Conservation (phyloP, 768 basidiomycete genomes). For the Suillus luteus region DNA sequence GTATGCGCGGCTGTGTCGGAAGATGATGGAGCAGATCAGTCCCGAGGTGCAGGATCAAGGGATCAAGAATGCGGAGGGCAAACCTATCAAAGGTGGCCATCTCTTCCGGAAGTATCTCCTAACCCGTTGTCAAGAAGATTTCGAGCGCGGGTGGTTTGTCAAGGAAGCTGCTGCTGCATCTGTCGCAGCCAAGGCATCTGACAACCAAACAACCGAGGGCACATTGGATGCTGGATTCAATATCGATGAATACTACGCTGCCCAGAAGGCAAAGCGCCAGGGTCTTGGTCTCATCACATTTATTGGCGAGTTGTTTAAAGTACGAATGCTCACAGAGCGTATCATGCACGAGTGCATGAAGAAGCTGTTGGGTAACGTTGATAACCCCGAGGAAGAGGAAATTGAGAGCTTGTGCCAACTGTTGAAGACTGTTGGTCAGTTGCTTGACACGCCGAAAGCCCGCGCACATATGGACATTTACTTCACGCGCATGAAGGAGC, state of each 20-base stretch:
- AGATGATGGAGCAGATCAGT: conserved; percentile 94
- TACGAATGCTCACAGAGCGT: conserved; percentile 97
- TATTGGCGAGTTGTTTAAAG: conserved; percentile 97
- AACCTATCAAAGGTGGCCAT: conserved; percentile 89
- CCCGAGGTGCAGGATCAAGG: conserved; percentile 86
- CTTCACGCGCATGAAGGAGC: conserved; percentile 86
- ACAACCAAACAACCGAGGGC: conserved; percentile 75
- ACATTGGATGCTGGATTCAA: conserved; percentile 70
- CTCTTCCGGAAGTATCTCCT: conserved; percentile 97
- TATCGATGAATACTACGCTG: conserved; percentile 95
- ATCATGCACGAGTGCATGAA: conserved; percentile 99
- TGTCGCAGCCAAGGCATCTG: conserved; percentile 80
- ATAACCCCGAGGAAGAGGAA: conserved; percentile 96
- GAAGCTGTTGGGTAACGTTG: conserved; percentile 90
- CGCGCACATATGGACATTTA: conserved; percentile 89
- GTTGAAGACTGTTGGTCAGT: conserved; percentile 82
- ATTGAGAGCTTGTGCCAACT: conserved; percentile 96
- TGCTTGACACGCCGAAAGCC: conserved; percentile 81
- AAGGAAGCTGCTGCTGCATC: conserved; percentile 87
- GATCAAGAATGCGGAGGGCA: conserved; percentile 77
- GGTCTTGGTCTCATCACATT: conserved; percentile 97
- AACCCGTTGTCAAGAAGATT: conserved; percentile 96
- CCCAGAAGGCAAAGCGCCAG: conserved; percentile 95
- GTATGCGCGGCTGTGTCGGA: conserved; percentile 93
- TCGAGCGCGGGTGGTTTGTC: conserved; percentile 92